Conservation (phyloP, 2,329 filamentous ascomycete genomes). For the Sarocladium kiliense region DNA sequence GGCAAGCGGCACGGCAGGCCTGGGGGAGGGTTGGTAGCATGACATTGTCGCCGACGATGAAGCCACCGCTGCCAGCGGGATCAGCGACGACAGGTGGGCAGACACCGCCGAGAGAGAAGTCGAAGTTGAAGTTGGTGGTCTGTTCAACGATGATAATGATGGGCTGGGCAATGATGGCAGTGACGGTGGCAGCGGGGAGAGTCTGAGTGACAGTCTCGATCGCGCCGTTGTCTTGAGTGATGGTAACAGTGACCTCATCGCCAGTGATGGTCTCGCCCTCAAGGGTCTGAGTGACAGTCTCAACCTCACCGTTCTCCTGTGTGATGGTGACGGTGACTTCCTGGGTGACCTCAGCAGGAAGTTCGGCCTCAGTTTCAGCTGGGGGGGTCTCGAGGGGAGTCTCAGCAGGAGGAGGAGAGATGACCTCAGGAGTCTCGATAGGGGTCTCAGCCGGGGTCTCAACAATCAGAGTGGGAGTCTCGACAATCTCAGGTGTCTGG, state of each 20-base stretch:
- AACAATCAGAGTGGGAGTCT: neutral
- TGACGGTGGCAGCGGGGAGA: neutral
- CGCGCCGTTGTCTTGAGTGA: neutral
- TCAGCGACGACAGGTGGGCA: constrained; percentile 4
- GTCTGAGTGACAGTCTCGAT: constrained; percentile 7
- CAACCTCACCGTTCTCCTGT: neutral
- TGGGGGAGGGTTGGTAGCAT: constrained; percentile 4
- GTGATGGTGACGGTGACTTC: neutral
- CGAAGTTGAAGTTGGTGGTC: constrained; percentile 8
- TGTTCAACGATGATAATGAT: constrained; percentile 4
- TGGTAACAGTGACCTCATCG: neutral
- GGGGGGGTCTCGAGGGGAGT: neutral
- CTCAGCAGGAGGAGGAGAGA: neutral
- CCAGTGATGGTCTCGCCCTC: neutral
- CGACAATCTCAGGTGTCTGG: neutral
- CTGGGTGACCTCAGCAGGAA: neutral
- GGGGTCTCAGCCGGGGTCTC: neutral
- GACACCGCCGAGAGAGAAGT: constrained; percentile 5
- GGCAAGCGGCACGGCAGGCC: constrained; percentile 5
- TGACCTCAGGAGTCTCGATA: neutral
- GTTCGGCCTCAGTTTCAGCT: neutral
- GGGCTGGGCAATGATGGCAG: constrained; percentile 4
- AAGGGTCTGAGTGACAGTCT: neutral
- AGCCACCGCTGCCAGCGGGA: constrained; percentile 4
- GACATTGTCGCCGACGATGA: constrained; percentile 2